Percentiles rank a stretch among this genome's conserved stretches.
Evolutionary conservation across 1,139 yeast genomes (phyloP).

Genomic region (Saccharomyces hybrid): DNA sequence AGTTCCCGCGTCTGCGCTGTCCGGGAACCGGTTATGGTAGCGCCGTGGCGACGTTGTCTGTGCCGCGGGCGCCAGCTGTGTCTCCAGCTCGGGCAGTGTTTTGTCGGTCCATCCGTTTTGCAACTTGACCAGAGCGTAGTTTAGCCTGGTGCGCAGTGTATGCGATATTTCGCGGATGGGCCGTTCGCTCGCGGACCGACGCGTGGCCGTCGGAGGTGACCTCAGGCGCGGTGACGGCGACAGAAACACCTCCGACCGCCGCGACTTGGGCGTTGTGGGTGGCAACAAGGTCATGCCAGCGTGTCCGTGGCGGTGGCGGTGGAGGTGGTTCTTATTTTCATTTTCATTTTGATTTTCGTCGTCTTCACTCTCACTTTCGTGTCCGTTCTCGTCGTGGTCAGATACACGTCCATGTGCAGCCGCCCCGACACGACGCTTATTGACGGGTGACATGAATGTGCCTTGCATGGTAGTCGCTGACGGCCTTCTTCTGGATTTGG

Average conservation of each 20-base stretch:
- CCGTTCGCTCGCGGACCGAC: slow-evolving; percentile 25
- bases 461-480: not conserved
- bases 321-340: slow-evolving; percentile 1
- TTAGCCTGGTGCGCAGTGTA: slow-evolving; percentile 39
- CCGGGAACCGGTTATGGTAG: slow-evolving; percentile 2
- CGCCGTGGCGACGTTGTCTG: not conserved
- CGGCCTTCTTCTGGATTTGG: not conserved
- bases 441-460: not conserved
- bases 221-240: slow-evolving; percentile 35
- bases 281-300: slow-evolving; percentile 15
- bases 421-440: slow-evolving; percentile 5
- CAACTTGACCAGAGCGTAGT: slow-evolving; percentile 41
- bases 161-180: slow-evolving; percentile 38
- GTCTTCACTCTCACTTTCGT: not conserved
- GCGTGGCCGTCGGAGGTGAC: slow-evolving; percentile 29
- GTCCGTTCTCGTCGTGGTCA: slow-evolving; percentile 17
- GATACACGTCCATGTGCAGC: slow-evolving; percentile 5
- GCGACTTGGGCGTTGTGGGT: slow-evolving; percentile 35
- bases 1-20: slow-evolving; percentile 14
- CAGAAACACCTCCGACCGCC: slow-evolving; percentile 23
- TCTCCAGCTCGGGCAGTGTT: slow-evolving; percentile 34
- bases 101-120: slow-evolving; percentile 38
- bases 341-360: slow-evolving; percentile 7
- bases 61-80: slow-evolving; percentile 12
- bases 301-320: not conserved